phyloP scores from a whole-genome alignment of 148 eudicot species.

The Mesembryanthemum crystallinum region DNA sequence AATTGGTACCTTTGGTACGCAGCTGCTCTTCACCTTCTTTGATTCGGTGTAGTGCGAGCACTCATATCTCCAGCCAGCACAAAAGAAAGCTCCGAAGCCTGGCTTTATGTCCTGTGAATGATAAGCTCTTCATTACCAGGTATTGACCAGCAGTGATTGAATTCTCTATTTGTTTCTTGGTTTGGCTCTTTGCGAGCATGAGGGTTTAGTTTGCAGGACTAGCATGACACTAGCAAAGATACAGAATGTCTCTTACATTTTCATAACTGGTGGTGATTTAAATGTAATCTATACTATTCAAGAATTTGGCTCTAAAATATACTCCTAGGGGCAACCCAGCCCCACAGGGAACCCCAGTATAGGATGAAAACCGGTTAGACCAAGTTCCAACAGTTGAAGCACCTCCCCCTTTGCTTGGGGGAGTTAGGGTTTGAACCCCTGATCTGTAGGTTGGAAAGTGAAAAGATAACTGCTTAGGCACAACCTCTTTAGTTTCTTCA shows the following conservation, averaged over 20 bases:
- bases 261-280: not conserved
- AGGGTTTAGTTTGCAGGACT: conserved; percentile 1
- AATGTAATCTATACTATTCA: not conserved
- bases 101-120: conserved; percentile 70
- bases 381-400: no score
- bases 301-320: not conserved
- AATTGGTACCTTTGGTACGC: conserved; percentile 54
- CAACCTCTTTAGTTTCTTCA: not conserved
- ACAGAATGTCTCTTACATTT: not conserved
- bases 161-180: not conserved
- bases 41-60: conserved; percentile 51
- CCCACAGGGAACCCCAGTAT: no score
- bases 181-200: not conserved
- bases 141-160: conserved; percentile 18
- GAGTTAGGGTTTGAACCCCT: no score
- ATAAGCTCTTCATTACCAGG: conserved; percentile 81
- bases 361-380: no score
- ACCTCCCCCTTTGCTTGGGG: no score
- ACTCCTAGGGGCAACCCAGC: no score
- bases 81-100: conserved; percentile 93
- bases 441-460: no score
- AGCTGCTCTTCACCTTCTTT: conserved; percentile 56
- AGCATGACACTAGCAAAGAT: not conserved
- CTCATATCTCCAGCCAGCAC: conserved; percentile 73
- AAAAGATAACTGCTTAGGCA: no score